A percentile compares a stretch with the other conserved stretches of the same genome.
Evolutionary conservation across 2,329 filamentous ascomycete species (phyloP).

Genomic region (Ascochyta fabae): DNA sequence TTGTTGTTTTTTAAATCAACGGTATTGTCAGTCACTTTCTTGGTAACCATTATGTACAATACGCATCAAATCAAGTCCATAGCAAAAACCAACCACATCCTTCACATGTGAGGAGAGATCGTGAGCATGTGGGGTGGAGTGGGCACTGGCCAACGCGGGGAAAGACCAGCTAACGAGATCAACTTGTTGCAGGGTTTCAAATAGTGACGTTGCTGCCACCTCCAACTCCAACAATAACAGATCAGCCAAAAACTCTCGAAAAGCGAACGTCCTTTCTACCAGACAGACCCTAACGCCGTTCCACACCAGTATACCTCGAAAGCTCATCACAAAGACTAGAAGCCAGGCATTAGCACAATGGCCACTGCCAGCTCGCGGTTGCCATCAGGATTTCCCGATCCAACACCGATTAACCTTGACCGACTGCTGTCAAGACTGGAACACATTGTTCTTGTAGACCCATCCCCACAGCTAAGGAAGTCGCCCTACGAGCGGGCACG

Average conservation of each 20-base stretch:
- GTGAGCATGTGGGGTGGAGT: neutral
- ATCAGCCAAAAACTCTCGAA: neutral
- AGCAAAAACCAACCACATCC: neutral
- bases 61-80: neutral
- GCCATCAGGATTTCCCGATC: constrained; percentile 33
- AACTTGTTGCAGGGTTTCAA: neutral
- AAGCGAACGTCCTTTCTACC: too few relatives aligned
- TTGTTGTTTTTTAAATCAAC: neutral
- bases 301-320: neutral
- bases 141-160: constrained; percentile 4
- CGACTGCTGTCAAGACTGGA: constrained; percentile 71
- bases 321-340: too few relatives aligned
- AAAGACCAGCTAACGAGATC: neutral
- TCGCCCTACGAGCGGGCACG: constrained; percentile 72
- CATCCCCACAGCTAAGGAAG: constrained; percentile 63
- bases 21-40: neutral
- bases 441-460: constrained; percentile 67
- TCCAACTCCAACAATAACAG: neutral
- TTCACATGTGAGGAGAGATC: neutral
- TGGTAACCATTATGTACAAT: neutral
- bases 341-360: constrained; percentile 18
- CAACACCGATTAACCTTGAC: constrained; percentile 59
- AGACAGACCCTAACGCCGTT: neutral
- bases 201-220: constrained; percentile 13
- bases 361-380: constrained; percentile 26